Conservation (phyloP, 2,329 filamentous ascomycete species). For the Hypoxylon rubiginosum region DNA sequence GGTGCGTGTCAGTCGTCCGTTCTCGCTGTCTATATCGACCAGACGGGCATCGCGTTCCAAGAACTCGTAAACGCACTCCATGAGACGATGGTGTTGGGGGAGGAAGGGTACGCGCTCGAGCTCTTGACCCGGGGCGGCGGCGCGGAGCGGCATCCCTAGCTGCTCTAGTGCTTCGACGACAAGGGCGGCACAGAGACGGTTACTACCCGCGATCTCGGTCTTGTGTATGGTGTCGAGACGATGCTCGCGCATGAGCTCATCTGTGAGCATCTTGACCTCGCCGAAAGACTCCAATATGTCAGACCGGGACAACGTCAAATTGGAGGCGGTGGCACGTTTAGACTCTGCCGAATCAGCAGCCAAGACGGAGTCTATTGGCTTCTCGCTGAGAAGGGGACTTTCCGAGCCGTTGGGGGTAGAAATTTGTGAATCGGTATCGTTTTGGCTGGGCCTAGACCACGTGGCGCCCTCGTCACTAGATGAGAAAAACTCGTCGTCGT, state of each 20-base stretch:
- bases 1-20: constrained; percentile 35
- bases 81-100: constrained; percentile 6
- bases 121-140: constrained; percentile 14
- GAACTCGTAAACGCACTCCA: constrained; percentile 25
- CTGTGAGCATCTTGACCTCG: constrained; percentile 22
- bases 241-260: constrained; percentile 21
- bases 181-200: constrained; percentile 8
- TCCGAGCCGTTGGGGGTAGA: too few species aligned
- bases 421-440: too few species aligned
- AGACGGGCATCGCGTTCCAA: constrained; percentile 19
- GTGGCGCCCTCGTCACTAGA: too few species aligned
- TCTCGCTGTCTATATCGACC: constrained; percentile 8
- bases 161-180: constrained; percentile 31
- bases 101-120: constrained; percentile 14
- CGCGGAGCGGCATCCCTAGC: constrained; percentile 7
- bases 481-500: constrained; percentile 1
- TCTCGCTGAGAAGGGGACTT: too few species aligned
- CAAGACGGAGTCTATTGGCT: too few species aligned
- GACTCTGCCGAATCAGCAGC: too few species aligned
- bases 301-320: neutral
- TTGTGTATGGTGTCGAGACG: neutral
- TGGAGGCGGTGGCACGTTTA: too few species aligned
- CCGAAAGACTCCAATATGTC: constrained; percentile 7
- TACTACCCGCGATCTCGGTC: neutral
- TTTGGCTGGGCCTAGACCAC: too few species aligned